These are phyloP conservation scores for Erucastrum elatum DNA, from an alignment of 345 rosid genomes.

Conservation along the genomic window DNA sequence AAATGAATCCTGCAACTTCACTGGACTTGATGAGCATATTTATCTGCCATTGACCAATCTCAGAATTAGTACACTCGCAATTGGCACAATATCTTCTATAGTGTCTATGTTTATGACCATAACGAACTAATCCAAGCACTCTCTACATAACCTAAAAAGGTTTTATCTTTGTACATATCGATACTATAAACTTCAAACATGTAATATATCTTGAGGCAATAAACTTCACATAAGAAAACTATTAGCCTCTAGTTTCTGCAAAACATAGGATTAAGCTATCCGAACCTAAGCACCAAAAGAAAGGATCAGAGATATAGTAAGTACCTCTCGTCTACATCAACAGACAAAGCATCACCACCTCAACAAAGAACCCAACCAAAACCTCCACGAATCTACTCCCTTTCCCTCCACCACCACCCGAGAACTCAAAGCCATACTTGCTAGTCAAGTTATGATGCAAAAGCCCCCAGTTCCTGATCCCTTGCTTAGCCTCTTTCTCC, in stretches of 20 bases:
- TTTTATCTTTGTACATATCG: not conserved
- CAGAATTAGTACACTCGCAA: not conserved
- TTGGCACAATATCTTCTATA: not conserved
- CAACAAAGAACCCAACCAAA: constrained; percentile 19
- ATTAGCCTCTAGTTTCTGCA: not conserved
- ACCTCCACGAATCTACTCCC: not conserved
- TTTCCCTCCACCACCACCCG: constrained; percentile 30
- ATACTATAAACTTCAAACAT: too few relatives aligned
- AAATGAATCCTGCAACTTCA: constrained; percentile 1
- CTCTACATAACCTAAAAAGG: not conserved
- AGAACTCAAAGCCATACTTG: constrained; percentile 63
- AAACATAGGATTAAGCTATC: not conserved
- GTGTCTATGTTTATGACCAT: not conserved
- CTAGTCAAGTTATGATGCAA: constrained; percentile 60
- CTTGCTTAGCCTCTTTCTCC: constrained; percentile 50
- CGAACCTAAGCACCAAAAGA: not conserved
- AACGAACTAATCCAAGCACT: not conserved
- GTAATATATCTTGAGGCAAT: too few relatives aligned
- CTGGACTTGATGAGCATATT: not conserved
- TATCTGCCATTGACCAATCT: constrained; percentile 9
- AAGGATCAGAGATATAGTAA: constrained; percentile 13
- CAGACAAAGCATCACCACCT: constrained; percentile 19
- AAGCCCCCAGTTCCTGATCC: constrained; percentile 70
- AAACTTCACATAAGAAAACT: not conserved
- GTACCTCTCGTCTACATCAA: constrained; percentile 24